Evolutionary conservation across 2,329 filamentous ascomycete species (phyloP).

Genomic region (Paecilomyces niveus): DNA sequence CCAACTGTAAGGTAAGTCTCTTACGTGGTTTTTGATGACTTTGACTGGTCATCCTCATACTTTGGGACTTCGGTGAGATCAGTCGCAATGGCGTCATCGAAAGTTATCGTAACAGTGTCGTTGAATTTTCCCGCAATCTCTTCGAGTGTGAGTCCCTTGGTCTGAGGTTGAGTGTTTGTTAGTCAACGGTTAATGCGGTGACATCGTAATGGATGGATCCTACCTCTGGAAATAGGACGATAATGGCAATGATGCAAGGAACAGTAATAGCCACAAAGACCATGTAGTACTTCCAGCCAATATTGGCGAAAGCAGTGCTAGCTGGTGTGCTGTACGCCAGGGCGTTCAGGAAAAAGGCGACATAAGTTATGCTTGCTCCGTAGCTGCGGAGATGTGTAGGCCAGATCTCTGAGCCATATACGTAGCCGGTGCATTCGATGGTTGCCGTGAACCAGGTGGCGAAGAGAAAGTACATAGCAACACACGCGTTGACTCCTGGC

Average conservation of each 20-base stretch:
- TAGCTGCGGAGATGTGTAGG: constrained; percentile 25
- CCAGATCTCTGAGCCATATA: constrained; percentile 28
- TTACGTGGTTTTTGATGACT: too few species aligned
- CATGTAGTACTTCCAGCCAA: constrained; percentile 26
- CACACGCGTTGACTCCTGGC: constrained; percentile 1
- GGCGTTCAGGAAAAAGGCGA: constrained; percentile 17
- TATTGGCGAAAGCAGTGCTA: constrained; percentile 14
- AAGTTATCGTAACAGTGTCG: constrained; percentile 18
- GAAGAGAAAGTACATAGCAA: constrained; percentile 2
- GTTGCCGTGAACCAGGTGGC: background rate
- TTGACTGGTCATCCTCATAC: background rate
- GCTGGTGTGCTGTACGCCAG: constrained; percentile 12
- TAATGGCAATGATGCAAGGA: constrained; percentile 13
- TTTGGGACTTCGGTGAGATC: background rate
- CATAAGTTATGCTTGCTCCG: constrained; percentile 10
- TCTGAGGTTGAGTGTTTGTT: constrained; percentile 7
- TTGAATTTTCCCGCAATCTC: constrained; percentile 24
- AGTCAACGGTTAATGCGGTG: background rate
- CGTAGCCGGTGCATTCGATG: constrained; percentile 10
- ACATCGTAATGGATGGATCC: background rate
- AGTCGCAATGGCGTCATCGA: constrained; percentile 9
- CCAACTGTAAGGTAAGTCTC: too few species aligned
- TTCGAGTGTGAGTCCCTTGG: constrained; percentile 22
- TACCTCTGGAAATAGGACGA: constrained; percentile 20
- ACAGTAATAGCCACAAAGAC: constrained; percentile 17